Evolutionary conservation across 2,329 filamentous ascomycete genomes (phyloP).

Genomic region (Pestalotiopsis sp.): DNA sequence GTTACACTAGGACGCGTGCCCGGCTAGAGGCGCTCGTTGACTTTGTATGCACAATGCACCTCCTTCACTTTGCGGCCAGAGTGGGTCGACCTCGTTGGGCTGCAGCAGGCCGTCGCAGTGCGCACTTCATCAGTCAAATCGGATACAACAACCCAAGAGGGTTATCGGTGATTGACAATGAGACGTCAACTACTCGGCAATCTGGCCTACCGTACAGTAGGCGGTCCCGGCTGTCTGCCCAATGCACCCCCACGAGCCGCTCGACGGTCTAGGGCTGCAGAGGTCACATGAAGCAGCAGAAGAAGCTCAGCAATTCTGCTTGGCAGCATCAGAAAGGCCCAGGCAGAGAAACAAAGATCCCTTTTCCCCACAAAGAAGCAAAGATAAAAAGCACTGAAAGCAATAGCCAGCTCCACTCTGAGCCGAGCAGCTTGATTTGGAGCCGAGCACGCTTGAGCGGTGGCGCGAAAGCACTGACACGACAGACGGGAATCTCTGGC

Average conservation of each 20-base stretch:
- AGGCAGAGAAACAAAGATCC: background rate
- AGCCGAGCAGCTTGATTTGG: slow-evolving; percentile 12
- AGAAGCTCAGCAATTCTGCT: background rate
- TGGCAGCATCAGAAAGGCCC: background rate
- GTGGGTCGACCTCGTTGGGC: background rate
- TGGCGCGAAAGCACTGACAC: background rate
- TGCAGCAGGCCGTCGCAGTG: background rate
- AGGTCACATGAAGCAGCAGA: background rate
- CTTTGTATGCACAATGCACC: background rate
- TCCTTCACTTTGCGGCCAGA: background rate
- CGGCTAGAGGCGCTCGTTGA: background rate
- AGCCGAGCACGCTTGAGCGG: slow-evolving; percentile 8
- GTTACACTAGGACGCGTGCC: background rate
- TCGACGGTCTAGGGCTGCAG: background rate
- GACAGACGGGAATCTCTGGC: background rate
- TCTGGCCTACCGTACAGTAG: background rate
- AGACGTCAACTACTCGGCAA: slow-evolving; percentile 5
- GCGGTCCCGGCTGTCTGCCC: background rate
- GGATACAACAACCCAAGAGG: slow-evolving; percentile 1
- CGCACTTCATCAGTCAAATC: background rate
- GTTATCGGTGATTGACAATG: background rate
- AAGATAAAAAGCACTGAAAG: slow-evolving; percentile 2
- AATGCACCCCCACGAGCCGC: background rate
- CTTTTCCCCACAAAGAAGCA: background rate
- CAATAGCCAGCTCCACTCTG: slow-evolving; percentile 12